Conservation (phyloP, 768 basidiomycete species). For the Tylopilus plumbeoviolaceoides region DNA sequence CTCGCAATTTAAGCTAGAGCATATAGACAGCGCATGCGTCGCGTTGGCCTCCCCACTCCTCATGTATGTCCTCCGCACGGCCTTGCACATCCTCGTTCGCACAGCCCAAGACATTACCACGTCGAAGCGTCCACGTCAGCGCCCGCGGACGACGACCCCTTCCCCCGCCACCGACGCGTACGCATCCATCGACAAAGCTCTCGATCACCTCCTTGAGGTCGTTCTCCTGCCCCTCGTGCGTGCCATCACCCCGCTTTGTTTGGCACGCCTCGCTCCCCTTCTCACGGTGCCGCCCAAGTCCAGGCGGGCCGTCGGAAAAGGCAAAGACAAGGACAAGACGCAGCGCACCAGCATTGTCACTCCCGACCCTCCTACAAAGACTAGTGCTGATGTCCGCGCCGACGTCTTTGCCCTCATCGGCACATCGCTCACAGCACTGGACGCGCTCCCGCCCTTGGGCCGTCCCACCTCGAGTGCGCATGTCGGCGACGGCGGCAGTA, state of each 20-base stretch:
- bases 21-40: constrained; percentile 17
- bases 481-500: background rate
- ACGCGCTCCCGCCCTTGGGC: constrained; percentile 5
- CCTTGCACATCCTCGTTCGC: constrained; percentile 16
- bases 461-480: background rate
- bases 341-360: background rate
- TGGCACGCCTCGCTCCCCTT: constrained; percentile 13
- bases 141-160: background rate
- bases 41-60: constrained; percentile 23
- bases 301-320: background rate
- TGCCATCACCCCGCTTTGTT: constrained; percentile 19
- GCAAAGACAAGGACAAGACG: constrained; percentile 5
- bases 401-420: constrained; percentile 25
- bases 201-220: constrained; percentile 17
- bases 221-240: constrained; percentile 21
- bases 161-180: background rate
- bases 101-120: constrained; percentile 7
- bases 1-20: constrained; percentile 1
- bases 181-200: constrained; percentile 8
- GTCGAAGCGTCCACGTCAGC: constrained; percentile 12
- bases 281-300: background rate
- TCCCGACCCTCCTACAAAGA: background rate
- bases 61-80: constrained; percentile 18
- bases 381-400: constrained; percentile 14
- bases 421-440: constrained; percentile 16